These are phyloP conservation scores for Mortierella sp. DNA, from an alignment of 371 early-diverging fungal genomes.

Conservation along the genomic window DNA sequence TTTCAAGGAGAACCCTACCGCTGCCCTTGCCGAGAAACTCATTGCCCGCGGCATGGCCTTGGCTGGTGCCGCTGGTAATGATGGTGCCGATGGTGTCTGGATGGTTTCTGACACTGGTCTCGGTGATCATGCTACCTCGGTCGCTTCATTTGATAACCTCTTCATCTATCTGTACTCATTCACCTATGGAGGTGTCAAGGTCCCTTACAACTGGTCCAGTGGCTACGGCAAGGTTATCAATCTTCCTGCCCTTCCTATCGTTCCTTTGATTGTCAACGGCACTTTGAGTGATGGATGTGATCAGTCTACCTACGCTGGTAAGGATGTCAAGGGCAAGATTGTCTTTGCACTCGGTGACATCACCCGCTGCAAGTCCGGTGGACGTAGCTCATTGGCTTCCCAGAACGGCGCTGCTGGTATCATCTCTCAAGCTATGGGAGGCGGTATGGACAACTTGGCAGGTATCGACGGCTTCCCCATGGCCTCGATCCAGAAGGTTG, in stretches of 20 bases:
- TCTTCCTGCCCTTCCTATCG: slow-evolving; percentile 10
- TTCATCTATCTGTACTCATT: slow-evolving; percentile 51
- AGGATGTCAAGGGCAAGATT: slow-evolving; percentile 62
- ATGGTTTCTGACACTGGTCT: slow-evolving; percentile 73
- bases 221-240: slow-evolving; percentile 20
- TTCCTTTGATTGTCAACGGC: slow-evolving; percentile 7
- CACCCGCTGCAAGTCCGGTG: slow-evolving; percentile 62
- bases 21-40: slow-evolving; percentile 59
- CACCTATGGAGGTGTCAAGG: slow-evolving; percentile 9
- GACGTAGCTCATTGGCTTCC: slow-evolving; percentile 65
- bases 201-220: slow-evolving; percentile 21
- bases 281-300: slow-evolving; percentile 65
- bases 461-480: slow-evolving; percentile 45
- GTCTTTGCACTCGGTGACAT: slow-evolving; percentile 73
- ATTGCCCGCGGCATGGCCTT: slow-evolving; percentile 59
- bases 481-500: slow-evolving; percentile 58
- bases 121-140: slow-evolving; percentile 69
- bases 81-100: slow-evolving; percentile 74
- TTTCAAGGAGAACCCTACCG: slow-evolving; percentile 60
- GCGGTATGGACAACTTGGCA: background rate
- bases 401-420: slow-evolving; percentile 70
- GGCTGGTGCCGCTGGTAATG: slow-evolving; percentile 78
- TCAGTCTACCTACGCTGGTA: slow-evolving; percentile 21
- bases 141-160: slow-evolving; percentile 80
- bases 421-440: slow-evolving; percentile 11